Percentiles rank a stretch among this genome's conserved stretches.
Conservation (phyloP, 148 eudicot species). For the Vaccinium darrowii region DNA sequence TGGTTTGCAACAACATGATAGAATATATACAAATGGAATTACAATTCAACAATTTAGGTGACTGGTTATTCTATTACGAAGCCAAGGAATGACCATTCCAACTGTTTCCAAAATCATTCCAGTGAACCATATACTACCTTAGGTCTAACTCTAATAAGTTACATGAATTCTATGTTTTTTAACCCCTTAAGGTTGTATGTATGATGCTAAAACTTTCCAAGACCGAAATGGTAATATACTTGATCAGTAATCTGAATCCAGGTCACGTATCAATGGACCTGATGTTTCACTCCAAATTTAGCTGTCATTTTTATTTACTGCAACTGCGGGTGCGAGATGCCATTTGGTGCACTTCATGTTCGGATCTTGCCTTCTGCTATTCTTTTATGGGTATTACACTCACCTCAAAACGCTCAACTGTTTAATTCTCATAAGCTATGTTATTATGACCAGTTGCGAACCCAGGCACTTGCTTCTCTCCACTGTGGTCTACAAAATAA, state of each 20-base stretch:
- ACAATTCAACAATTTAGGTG: neutral
- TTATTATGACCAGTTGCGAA: constrained; percentile 61
- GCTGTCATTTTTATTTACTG: neutral
- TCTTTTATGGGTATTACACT: neutral
- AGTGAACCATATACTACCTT: neutral
- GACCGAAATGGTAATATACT: neutral
- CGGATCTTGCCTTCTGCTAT: neutral
- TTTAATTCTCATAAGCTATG: constrained; percentile 15
- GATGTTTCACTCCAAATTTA: too few species aligned
- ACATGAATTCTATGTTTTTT: neutral
- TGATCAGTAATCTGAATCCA: neutral
- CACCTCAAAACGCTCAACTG: neutral
- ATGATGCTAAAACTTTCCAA: neutral
- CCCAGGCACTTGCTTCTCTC: constrained; percentile 90
- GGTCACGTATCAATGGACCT: neutral
- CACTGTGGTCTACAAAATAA: constrained; percentile 81
- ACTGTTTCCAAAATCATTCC: neutral
- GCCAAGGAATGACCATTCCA: neutral
- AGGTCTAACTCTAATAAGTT: neutral
- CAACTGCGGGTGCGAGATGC: too few species aligned
- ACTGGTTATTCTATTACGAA: neutral
- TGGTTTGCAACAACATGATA: neutral
- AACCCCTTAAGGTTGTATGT: neutral
- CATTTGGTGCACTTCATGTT: neutral
- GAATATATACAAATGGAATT: neutral